Evolutionary conservation across 192 early-diverging fungal genomes (phyloP), one percentile per base, ranked within the genome.

Genomic region (Backusella circina): DNA sequence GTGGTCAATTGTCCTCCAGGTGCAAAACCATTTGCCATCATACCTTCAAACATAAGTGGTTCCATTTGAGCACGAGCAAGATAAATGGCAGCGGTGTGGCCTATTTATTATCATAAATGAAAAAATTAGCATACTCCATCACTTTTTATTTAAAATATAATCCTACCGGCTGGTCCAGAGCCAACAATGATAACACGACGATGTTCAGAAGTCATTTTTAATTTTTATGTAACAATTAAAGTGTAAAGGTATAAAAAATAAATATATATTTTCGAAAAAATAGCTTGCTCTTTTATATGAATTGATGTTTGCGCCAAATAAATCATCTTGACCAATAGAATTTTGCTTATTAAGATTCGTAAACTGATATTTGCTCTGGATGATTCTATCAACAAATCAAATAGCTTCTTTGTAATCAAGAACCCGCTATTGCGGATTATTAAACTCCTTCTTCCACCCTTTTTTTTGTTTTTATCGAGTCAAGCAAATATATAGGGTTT

Each of bases 51-150:
- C 86, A 99, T 88, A 72, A 95, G 88, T 7, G 98, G 98, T 36
- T 92, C 78, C 39, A 99, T 83, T 80, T 97, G 94, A 39, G 98
- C 98, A 57, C 97, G 91, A 30, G 96, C 96, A 30, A 93, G 85
- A 80, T 98, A 99, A 74, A 98, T 93, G 37, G 96, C 95, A 13
- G 98, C 98, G n/a, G 96, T 98, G 88, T 99, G 97, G 38, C 94
- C 80, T 82, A 72, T 15, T 23, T 54, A 3, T 61, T 21, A 39
- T 61, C 28, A 4, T 61, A 54, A 41, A 21, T 47, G 5, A 75
- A 47, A n/a, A 26, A 16, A 12, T 39, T 15, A 66, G 13, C 23
- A 66, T 21, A 68, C 13, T 12, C 18, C 32, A 26, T 12, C 21
- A 15, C 5, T 31, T 0, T 31, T 23, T 51, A 18, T 36, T 23